Base-by-base conservation (phyloP, 805 yeast species). In the Wickerhamomyces ciferrii region DNA sequence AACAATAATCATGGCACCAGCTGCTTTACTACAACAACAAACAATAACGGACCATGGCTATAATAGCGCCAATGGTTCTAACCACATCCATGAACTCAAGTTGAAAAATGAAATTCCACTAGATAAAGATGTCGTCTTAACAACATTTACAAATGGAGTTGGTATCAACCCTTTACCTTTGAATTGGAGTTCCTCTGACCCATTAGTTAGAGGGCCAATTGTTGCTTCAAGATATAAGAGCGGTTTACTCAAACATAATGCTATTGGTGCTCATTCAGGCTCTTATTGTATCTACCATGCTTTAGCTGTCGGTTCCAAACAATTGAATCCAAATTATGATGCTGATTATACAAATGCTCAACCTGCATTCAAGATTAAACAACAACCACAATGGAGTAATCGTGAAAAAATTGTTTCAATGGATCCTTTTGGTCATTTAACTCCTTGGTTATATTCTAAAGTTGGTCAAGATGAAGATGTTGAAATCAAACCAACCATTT, bases 371-470 rank as follows among this genome's bases (percentile, higher is more conserved):
- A 56, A 74, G 23, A 68, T 81, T 52, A 72, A 75, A 10, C 79
- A 76, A 47, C 78, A 75, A 48, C 71, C 76, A 25, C 77, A 75
- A 51, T 81, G 87, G 87, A 67, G 68, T 41, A 76, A 71, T 45
- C 54, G 62, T 18, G 74, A 72, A 49, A 81, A 81, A 61, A 81
- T 81, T 52, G 85, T 79, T 21, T 72, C 86, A 2, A 63, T 81
- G 72, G 87, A 81, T 60, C 84, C 86, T 20, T 77, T 76, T 55
- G 87, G 87, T 23, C 87, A 81, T 53, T 61, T 80, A 49, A 79
- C 84, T 11, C 86, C 86, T 11, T 78, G 81, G 79, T 50, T 78
- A 40, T 81, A 68, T 58, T 64, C 63, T 40, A 78, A 75, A 19
- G 49, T 70, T 25, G 63, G 76, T 24, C 66, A 63, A 31, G 53